Percentiles rank a stretch among this genome's conserved stretches.
These are phyloP conservation scores for Populus nigra DNA, from an alignment of 345 rosid species.

Conservation along the genomic window DNA sequence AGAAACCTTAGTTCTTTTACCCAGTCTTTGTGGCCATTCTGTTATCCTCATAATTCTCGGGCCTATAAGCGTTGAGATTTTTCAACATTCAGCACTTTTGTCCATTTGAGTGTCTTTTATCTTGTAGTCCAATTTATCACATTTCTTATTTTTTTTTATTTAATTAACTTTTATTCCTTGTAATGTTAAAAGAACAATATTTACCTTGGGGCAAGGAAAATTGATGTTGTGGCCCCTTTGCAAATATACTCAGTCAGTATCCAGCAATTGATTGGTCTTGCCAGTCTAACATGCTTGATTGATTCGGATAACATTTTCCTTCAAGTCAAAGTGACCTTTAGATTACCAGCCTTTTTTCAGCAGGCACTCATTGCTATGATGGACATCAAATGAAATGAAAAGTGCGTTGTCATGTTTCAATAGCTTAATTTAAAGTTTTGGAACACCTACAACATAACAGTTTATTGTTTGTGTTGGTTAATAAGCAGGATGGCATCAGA, in stretches of 20 bases:
- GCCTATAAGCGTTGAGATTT: not conserved
- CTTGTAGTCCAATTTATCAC: not conserved
- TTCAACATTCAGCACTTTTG: not conserved
- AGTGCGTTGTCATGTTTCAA: not conserved
- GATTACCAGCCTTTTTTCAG: not conserved
- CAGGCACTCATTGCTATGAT: not conserved
- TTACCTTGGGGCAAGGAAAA: not conserved
- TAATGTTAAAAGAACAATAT: not conserved
- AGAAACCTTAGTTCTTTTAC: not conserved
- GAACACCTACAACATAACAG: slow-evolving; percentile 1
- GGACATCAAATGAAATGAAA: not conserved
- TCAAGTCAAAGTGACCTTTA: not conserved
- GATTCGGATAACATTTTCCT: not conserved
- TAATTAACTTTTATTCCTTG: not conserved
- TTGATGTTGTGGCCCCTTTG: not conserved
- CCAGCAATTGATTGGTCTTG: not conserved
- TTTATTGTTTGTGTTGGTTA: slow-evolving; percentile 9
- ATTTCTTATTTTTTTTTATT: not conserved
- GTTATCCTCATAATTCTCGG: not conserved
- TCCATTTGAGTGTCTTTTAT: not conserved
- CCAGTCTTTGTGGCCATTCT: not conserved
- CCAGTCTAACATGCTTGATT: not conserved
- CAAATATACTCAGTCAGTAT: not conserved
- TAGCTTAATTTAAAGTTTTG: not conserved
- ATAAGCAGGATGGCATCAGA: slow-evolving; percentile 67